Evolutionary conservation across 176 grass and related monocot species (phyloP), one percentile per base, ranked within the genome.

Genomic region (Oryza brachyantha): DNA sequence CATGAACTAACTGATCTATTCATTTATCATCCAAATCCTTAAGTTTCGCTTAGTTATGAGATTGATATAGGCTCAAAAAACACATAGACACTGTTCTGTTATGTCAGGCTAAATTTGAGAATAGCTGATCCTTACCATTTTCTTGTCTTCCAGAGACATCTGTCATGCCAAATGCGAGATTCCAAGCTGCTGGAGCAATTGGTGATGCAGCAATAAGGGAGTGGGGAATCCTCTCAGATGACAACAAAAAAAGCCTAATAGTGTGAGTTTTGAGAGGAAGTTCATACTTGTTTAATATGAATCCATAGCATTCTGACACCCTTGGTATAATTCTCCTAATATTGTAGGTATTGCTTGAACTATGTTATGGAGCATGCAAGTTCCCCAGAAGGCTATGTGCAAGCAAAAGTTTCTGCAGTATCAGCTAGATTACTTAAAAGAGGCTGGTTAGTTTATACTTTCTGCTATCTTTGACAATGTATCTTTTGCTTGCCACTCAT

Each of bases 181-280:
- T 98, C 83, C 95, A 98, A 85, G 95, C 92, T 85, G 92, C 95
- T 14, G 89, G 92, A 80, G 85, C 95, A 83, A 92, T 98, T 87
- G 92, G 89, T 84, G 95, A 94, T 87, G 92, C 95, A 40, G 92
- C 95, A 78, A 84, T 98, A 87, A 94, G 95, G 72, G 95, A 98
- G 70, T 98, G 95, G 95, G 95, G 92, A 84, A 84, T 94, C 48
- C 87, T 98, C 85, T 83, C 92, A 74, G 80, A 94, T 65, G 92
- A 98, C 41, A 92, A 92, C 61, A 98, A 94, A 86, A 90, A 86
- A 89, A 91, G 90, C 74, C 85, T 98, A 82, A 89, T 92, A 75
- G 28, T 92, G 95, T 98, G 81, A 82, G 81, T 68, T 74, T 31
- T 42, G 83, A 17, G 8, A 17, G 37, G 36, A 19, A 28, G 42